Base-by-base conservation (phyloP, 192 early-diverging fungal species). In the Geranomyces variabilis region DNA sequence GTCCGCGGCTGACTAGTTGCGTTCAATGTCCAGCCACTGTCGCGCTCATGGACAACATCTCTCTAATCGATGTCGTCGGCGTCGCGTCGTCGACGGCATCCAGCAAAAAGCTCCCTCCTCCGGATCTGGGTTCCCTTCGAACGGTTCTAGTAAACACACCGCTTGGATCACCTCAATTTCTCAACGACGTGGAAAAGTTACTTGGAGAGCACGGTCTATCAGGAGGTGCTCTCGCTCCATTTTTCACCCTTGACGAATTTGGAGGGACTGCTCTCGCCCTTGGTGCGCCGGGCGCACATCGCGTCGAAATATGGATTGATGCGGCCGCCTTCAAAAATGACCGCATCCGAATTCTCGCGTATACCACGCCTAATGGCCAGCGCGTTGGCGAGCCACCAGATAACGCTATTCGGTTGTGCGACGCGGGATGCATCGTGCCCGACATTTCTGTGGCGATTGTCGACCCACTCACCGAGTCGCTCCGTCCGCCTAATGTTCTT, bases 401-500 rank as follows among this genome's bases (percentile, higher is more conserved):
- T 7, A 34, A 46, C 12, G 5, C 31, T 8, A 22, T 46, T 26
- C 55, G 58, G 14, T 8, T 70, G 21, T 64, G 57, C 13, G 69
- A 70, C 34, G 59, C 26, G 31, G 69, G 74, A n/a, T 76, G 17
- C 53, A 73, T 73, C 26, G 4, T 68, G 24, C 71, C 71, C 17
- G 71, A 68, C 22, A 47, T 47, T 55, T 68, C 89, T 0, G 76
- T 94, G 13, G 91, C 88, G 1, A 86, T 95, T 46, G 93, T 95
- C 0, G 90, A 95, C 63, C 92, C 93, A 1, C 89, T 93, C 47
- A 91, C 92, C 64, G 87, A 85, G 15, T 86, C 88, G 21, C 76
- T 95, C 31, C 92, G 89, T 47, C 84, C 88, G 9, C 79, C 89
- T 0, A 86, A 92, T 75, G 81, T 86, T 0, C 85, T 94, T 62